Evolutionary conservation across 2,329 filamentous ascomycete genomes (phyloP).

Genomic region (Teratosphaeria gauchensis): DNA sequence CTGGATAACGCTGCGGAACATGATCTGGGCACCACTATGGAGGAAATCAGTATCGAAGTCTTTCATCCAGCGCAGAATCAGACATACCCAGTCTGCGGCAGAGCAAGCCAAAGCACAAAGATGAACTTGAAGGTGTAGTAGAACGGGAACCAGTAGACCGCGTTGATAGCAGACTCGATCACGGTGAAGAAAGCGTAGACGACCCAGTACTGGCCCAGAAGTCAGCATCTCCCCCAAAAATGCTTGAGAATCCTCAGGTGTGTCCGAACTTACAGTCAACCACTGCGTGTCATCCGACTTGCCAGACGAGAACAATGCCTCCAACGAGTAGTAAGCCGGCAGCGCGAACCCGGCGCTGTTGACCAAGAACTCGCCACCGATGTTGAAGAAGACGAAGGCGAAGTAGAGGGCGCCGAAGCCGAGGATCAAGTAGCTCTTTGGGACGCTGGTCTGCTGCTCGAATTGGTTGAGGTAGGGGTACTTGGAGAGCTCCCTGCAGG

Average conservation of each 20-base stretch:
- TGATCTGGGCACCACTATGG: slow-evolving; percentile 76
- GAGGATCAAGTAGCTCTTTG: slow-evolving; percentile 76
- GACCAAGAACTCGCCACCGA: slow-evolving; percentile 77
- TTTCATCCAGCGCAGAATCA: background rate
- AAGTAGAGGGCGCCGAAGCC: slow-evolving; percentile 72
- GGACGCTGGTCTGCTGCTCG: slow-evolving; percentile 72
- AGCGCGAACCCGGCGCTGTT: slow-evolving; percentile 78
- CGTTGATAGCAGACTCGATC: slow-evolving; percentile 70
- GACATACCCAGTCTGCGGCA: slow-evolving; percentile 82
- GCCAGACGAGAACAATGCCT: slow-evolving; percentile 61
- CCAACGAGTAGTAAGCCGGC: slow-evolving; percentile 74
- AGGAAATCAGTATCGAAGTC: background rate
- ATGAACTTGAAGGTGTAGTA: slow-evolving; percentile 99
- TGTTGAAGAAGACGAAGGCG: slow-evolving; percentile 88
- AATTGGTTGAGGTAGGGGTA: slow-evolving; percentile 76
- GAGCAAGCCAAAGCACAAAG: slow-evolving; percentile 93
- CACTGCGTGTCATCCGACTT: slow-evolving; percentile 77
- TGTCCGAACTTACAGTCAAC: slow-evolving; percentile 42
- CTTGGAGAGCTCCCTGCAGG: slow-evolving; percentile 60
- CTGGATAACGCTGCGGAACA: slow-evolving; percentile 93
- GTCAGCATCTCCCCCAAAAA: background rate
- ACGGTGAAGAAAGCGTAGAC: slow-evolving; percentile 76
- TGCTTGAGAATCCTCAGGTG: background rate
- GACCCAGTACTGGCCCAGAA: slow-evolving; percentile 62
- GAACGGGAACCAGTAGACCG: slow-evolving; percentile 92